Evolutionary conservation across 1,139 yeast species (phyloP), one percentile per base, ranked within the genome.

Genomic region (Candida gigantensis): DNA sequence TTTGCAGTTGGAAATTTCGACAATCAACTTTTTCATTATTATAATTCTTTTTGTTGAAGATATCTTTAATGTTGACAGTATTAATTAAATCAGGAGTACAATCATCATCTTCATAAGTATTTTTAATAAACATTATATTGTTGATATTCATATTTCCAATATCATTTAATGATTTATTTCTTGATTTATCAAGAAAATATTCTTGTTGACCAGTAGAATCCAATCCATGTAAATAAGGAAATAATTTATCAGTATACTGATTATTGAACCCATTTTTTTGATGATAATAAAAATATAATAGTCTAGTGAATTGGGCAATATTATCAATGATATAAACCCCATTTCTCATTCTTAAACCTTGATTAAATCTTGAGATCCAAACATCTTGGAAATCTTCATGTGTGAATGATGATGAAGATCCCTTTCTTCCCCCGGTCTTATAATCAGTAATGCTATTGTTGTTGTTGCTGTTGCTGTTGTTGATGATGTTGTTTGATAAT

Each of bases 221-320:
- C 28, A 66, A 46, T 0, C 71, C 72, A 49, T 67, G 72, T 30
- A 67, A 52, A 39, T 61, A 67, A 1, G 74, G 74, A 37, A 68
- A 67, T 44, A 64, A 43, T 15, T 48, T 46, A 5, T 41, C 37
- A 4, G 48, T 25, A 29, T 34, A 34, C 7, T 18, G 16, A 9
- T 42, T 40, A 8, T 56, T 56, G 16, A 58, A 44, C 10, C 43
- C 37, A 33, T 52, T 53, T 7, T 45, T 47, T 8, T 25, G 34
- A 17, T 51, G 45, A 41, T 66, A 63, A 39, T 62, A 58, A 45
- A 51, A 58, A 17, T 57, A 47, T 15, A 65, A 52, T 18, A 68
- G 48, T 6, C 47, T 46, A 6, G 40, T 31, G 15, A 52, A 41
- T 20, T 52, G 40, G 3, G 37, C 40, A 7, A 42, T 13, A 21